Percentiles rank a stretch among this genome's conserved stretches.
Evolutionary conservation across 768 basidiomycete genomes (phyloP).

Genomic region (Russula olivacea): DNA sequence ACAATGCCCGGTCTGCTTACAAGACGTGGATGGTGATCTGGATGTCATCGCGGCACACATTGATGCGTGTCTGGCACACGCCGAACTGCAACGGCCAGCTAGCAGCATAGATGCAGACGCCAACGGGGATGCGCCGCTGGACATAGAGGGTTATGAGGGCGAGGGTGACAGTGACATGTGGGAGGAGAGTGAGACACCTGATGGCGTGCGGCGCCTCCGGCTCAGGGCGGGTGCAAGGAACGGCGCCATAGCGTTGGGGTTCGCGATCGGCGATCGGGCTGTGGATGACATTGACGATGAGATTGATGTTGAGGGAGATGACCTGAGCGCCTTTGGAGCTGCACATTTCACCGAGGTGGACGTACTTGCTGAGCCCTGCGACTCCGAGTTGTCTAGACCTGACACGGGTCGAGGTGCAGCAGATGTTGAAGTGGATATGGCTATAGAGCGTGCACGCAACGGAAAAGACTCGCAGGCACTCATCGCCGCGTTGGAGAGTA

Average conservation of each 20-base stretch:
- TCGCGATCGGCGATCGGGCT: constrained; percentile 52
- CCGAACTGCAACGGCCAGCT: constrained; percentile 27
- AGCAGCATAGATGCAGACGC: constrained; percentile 31
- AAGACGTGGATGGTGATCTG: constrained; percentile 53
- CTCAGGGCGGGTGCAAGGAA: constrained; percentile 1
- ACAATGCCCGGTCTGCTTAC: constrained; percentile 67
- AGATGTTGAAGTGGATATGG: constrained; percentile 39
- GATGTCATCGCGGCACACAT: constrained; percentile 77
- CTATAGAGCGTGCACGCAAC: constrained; percentile 47
- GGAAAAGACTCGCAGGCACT: constrained; percentile 41
- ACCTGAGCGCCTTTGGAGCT: constrained; percentile 57
- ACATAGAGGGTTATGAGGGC: constrained; percentile 27
- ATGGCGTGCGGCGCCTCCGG: constrained; percentile 12
- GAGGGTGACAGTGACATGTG: constrained; percentile 37
- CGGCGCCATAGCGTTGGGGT: constrained; percentile 38
- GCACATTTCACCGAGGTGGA: constrained; percentile 75
- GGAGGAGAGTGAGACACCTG: constrained; percentile 34
- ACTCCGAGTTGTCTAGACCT: not conserved
- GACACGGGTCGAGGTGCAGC: constrained; percentile 17
- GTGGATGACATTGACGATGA: constrained; percentile 70
- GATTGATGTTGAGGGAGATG: constrained; percentile 75
- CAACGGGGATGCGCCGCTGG: constrained; percentile 25
- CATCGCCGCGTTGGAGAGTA: constrained; percentile 53
- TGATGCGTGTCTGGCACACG: constrained; percentile 69
- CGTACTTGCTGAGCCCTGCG: constrained; percentile 35